Base-by-base conservation (phyloP, 2,329 filamentous ascomycete genomes). In the Sphaerulina vaccinii region DNA sequence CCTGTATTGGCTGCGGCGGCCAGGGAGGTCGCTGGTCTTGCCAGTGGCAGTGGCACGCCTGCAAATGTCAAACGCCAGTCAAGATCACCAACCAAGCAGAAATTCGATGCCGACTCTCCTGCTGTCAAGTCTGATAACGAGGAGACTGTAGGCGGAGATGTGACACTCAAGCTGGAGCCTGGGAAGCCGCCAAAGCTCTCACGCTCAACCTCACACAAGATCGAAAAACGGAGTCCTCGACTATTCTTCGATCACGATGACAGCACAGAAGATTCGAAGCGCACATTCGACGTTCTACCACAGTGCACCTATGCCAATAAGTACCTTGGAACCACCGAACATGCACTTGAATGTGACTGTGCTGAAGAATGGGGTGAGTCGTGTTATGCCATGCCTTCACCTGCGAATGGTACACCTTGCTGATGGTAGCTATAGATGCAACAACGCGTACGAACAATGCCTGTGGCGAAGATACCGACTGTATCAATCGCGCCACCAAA, bases 401-500 rank as follows among this genome's bases (percentile, higher is more conserved):
- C 23, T 32, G n/a, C 35, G 29, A 41, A 48, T 23, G 19, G 38
- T 29, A 16, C 29, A 43, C n/a, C 8, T 2, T 49, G 13, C 49
- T 54, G 23, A 54, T 27, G 18, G 22, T 18, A 38, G 35, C 24
- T 53, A 37, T 63, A 83, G 80, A 83, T 66, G 38, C 75, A 45
- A 65, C 72, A 15, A 71, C 73, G 19, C 72, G 73, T 55, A 71
- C 67, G 51, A 99, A 99, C 70, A 73, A 86, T 72, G 91, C 93
- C 43, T 99, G 93, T 70, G 92, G 89, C 60, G 91, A 96, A 65
- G 90, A 96, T 71, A 95, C 91, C 13, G 92, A 97, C 71, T 99
- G 93, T 73, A 99, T 99, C 78, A 99, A 99, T 71, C 88, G 93
- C 65, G 88, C 90, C 52, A 97, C 92, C 52, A 97, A 96, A 72